These are phyloP conservation scores for Scedosporium minutisporum DNA, from an alignment of 2,329 filamentous ascomycete genomes.

Conservation along the genomic window DNA sequence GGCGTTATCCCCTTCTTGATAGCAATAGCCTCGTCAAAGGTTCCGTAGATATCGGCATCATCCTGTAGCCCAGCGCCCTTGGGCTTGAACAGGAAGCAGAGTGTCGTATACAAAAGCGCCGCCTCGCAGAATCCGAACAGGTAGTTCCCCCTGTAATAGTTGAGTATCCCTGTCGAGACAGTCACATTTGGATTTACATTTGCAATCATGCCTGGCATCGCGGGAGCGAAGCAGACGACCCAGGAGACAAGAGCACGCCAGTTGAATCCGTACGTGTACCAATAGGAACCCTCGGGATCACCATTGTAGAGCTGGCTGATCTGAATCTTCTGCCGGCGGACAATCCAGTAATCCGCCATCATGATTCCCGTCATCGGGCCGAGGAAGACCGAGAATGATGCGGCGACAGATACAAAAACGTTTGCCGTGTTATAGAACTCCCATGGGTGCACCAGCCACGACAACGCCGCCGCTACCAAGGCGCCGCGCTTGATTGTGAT, in stretches of 20 bases:
- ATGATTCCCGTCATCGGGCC: conserved; percentile 20
- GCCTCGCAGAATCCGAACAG: too few species aligned
- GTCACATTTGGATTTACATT: conserved; percentile 7
- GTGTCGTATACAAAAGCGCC: too few species aligned
- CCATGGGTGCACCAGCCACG: conserved; percentile 20
- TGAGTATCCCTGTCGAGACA: too few species aligned
- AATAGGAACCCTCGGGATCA: conserved; percentile 24
- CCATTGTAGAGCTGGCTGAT: conserved; percentile 24
- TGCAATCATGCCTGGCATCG: conserved; percentile 16
- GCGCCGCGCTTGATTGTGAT: conserved; percentile 19
- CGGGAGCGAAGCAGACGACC: conserved; percentile 20
- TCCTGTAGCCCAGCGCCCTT: too few species aligned
- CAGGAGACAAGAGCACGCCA: conserved; percentile 24
- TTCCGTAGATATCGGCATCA: too few species aligned
- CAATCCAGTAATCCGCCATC: conserved; percentile 19
- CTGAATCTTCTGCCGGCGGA: conserved; percentile 25
- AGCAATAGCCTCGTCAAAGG: too few species aligned
- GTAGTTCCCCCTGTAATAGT: too few species aligned
- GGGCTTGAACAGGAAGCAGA: too few species aligned
- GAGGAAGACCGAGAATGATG: conserved; percentile 19
- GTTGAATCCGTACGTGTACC: conserved; percentile 25
- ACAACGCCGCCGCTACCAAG: conserved; percentile 14
- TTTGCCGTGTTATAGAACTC: conserved; percentile 19
- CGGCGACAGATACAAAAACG: conserved; percentile 17
- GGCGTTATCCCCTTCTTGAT: too few species aligned